Evolutionary conservation across 148 eudicot species (phyloP).

Genomic region (Fagopyrum esculentum): DNA sequence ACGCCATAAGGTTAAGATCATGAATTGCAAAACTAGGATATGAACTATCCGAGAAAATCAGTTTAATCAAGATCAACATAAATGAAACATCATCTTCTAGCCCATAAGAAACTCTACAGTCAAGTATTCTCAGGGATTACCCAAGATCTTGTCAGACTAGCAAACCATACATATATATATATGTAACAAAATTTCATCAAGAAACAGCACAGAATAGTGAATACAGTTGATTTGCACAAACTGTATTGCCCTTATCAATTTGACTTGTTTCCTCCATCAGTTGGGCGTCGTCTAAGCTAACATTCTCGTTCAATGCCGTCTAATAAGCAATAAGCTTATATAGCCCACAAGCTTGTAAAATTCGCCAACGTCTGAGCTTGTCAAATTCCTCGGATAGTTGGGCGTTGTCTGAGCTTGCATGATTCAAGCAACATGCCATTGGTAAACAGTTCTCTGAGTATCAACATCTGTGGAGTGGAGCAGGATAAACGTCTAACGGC

Average conservation of each 20-base stretch:
- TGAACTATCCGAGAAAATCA: neutral
- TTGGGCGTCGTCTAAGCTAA: neutral
- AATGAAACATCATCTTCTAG: neutral
- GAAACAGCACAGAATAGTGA: neutral
- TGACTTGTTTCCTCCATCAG: neutral
- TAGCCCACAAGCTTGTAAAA: too few species aligned
- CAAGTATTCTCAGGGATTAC: neutral
- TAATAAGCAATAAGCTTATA: too few species aligned
- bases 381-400: too few species aligned
- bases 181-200: neutral
- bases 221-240: neutral
- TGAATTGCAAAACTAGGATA: too few species aligned
- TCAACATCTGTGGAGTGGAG: constrained; percentile 79
- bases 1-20: too few species aligned
- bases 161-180: neutral
- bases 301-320: neutral
- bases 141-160: neutral
- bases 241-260: neutral
- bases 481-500: constrained; percentile 73
- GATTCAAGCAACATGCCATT: neutral
- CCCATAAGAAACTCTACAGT: neutral
- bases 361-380: too few species aligned
- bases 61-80: neutral
- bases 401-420: too few species aligned
- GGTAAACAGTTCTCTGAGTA: neutral